These are phyloP conservation scores for Zygnema circumcarinatum DNA, from an alignment of 139 green algal genomes.

Conservation along the genomic window DNA sequence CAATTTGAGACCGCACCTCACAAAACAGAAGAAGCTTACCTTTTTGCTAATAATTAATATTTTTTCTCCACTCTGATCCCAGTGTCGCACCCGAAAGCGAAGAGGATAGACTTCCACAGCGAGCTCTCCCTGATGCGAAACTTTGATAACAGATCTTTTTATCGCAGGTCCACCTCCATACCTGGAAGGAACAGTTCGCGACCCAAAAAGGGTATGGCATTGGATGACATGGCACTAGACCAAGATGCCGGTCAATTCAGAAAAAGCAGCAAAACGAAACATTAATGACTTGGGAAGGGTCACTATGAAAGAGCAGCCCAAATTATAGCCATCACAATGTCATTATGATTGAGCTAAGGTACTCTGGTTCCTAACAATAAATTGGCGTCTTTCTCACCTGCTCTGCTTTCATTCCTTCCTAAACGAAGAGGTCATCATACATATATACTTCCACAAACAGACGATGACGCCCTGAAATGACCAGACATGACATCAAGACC, in stretches of 20 bases:
- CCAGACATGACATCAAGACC: not conserved
- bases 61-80: not conserved
- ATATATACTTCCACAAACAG: too few relatives aligned
- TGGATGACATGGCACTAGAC: not conserved
- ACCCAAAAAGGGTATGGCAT: not conserved
- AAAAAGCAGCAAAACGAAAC: slow-evolving; percentile 7
- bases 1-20: not conserved
- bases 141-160: slow-evolving; percentile 1
- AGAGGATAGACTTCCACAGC: slow-evolving; percentile 57
- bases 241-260: not conserved
- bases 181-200: slow-evolving; percentile 3
- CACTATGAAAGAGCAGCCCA: too few relatives aligned
- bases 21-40: not conserved
- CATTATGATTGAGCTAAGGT: too few relatives aligned
- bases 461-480: too few relatives aligned
- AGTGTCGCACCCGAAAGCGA: slow-evolving; percentile 14
- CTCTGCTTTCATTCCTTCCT: too few relatives aligned
- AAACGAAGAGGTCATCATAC: too few relatives aligned
- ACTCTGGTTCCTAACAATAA: too few relatives aligned
- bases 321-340: too few relatives aligned
- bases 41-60: slow-evolving; percentile 44
- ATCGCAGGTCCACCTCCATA: slow-evolving; percentile 51
- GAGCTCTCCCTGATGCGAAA: slow-evolving; percentile 2
- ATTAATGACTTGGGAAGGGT: not conserved
- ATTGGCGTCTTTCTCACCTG: too few relatives aligned